Evolutionary conservation across 768 basidiomycete genomes (phyloP), one percentile per base, ranked within the genome.

Genomic region (Suillus alpinus): DNA sequence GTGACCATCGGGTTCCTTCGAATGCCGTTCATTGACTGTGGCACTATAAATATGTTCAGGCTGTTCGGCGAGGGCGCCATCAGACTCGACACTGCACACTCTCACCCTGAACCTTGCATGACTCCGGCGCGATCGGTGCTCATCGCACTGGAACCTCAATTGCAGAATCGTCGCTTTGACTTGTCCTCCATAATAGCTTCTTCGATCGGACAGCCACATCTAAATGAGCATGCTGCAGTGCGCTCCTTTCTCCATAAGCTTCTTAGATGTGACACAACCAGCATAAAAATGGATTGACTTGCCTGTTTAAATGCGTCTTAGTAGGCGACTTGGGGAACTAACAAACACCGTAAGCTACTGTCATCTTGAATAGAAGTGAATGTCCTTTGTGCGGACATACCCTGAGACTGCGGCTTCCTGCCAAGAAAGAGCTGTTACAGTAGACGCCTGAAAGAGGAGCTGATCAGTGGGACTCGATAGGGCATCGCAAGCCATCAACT

Each of bases 381-480:
- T 14, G 23, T 3, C 3, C 26, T 47, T 47, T 16, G 46, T 46
- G 23, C 3, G 26, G 23, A 16, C 23, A 26, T 47, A 29, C 43
- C 43, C 43, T 16, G 46, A 29, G 46, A 16, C 26, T 13, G 26
- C 26, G 14, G 14, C 46, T 47, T 29, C 46, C 44, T 46, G 46
- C 46, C 46, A 47, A 47, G 46, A 47, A 47, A 26, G 64, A 32
- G 71, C 53, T 20, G 69, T 57, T 64, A 66, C 62, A 61, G 60
- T 57, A 41, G 64, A 26, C 26, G 46, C 23, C 23, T 23, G 13
- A 46, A 20, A 43, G 43, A 47, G 46, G 9, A 14, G 57, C 18
- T 65, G 65, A 58, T 66, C 65, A 61, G 70, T 69, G 40, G 76
- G 74, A n/a, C n/a, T n/a, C 3, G 26, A 26, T 60, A 80, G 78